These are phyloP conservation scores for Clitoria ternatea DNA, from an alignment of 306 rosid genomes.

Conservation along the genomic window DNA sequence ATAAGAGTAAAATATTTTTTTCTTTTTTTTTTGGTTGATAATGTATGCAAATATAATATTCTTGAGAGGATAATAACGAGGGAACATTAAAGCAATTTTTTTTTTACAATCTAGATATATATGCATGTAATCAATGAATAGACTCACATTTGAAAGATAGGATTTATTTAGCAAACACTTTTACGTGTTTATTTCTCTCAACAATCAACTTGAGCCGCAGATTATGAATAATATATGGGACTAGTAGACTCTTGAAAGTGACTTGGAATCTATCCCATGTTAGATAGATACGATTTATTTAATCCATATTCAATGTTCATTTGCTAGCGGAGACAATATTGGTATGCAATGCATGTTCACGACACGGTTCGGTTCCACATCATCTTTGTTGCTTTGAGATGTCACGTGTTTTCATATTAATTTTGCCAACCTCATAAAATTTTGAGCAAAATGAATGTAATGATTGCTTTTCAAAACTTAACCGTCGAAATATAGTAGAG, in stretches of 20 bases:
- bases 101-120: neutral
- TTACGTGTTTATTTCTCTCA: neutral
- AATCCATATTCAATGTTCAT: neutral
- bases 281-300: neutral
- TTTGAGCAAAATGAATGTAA: too few species aligned
- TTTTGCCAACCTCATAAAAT: too few species aligned
- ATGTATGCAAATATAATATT: neutral
- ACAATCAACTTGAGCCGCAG: neutral
- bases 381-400: too few species aligned
- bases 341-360: too few species aligned
- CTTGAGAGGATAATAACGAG: neutral
- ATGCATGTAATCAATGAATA: neutral
- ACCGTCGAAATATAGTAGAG: too few species aligned
- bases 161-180: neutral
- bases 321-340: too few species aligned
- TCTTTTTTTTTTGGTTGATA: neutral
- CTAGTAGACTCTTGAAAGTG: neutral
- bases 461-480: too few species aligned
- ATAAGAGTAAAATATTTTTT: too few species aligned
- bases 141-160: neutral
- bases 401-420: too few species aligned
- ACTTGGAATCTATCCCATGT: constrained; percentile 14
- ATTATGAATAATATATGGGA: neutral
- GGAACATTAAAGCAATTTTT: neutral
- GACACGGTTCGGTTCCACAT: too few species aligned